Evolutionary conservation across 2,329 filamentous ascomycete species (phyloP), one percentile per base, ranked within the genome.

Genomic region (Calonectria pseudoturangicola): DNA sequence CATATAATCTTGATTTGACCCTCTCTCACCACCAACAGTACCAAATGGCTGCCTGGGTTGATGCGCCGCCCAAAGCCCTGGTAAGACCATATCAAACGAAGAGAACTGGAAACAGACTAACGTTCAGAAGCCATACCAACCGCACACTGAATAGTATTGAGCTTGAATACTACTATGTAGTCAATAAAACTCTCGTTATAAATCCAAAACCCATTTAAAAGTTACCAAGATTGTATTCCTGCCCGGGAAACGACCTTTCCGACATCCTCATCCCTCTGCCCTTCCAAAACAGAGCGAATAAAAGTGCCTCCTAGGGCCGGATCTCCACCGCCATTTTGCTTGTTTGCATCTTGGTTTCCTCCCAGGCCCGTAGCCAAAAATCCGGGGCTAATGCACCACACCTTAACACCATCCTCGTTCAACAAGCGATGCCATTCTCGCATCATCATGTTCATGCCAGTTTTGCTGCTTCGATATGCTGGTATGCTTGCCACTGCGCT

Each of bases 251-350:
- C 63, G 5, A 76, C 74, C 58, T 75, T 76, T 18, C 86, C 86
- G 28, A 82, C 82, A 75, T 88, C 83, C 1, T 63, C 77, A 77
- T 88, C 86, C 47, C 84, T 79, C 58, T 83, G 77, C 0, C 87
- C 87, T 71, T 87, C 84, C 27, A 88, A 74, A 0, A 88, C 85
- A 48, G 74, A 77, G 48, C 78, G 78, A 45, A 88, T 76, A 13
- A 88, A 78, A 16, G 81, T 73, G 2, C 73, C 74, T 33, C 71
- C 73, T 10, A 68, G 18, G 1, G 71, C 41, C 8, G 74, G 73
- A 41, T 76, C 73, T 36, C 30, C 30, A 9, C 62, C 74, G 15
- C 74, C 74, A 1, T 28, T 21, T 39, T 62, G 13, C 43, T 67
- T 63, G 30, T 58, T 68, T 33, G 30, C 30, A 1, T 68, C 54